Percentiles rank a stretch among this genome's conserved stretches.
phyloP scores from a whole-genome alignment of 345 rosid genomes.

The Ricinus communis region DNA sequence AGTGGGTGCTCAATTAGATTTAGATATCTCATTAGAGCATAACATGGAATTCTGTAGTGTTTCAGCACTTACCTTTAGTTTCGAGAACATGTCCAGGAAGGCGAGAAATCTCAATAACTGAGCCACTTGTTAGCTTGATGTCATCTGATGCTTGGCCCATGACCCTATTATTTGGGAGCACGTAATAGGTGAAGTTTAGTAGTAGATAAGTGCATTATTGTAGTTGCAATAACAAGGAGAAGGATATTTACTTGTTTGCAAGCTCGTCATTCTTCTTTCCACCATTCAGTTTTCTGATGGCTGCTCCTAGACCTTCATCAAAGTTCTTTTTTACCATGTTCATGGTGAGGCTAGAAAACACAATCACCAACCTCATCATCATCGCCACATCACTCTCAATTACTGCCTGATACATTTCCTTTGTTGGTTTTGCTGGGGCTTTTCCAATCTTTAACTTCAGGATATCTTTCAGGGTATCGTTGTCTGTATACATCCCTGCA shows the following conservation, averaged over 20 bases:
- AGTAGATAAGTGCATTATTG: background rate
- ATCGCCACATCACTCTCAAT: conserved; percentile 45
- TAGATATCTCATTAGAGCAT: background rate
- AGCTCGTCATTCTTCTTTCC: conserved; percentile 46
- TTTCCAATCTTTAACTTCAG: conserved; percentile 35
- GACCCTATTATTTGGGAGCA: conserved; percentile 31
- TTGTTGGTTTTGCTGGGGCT: conserved; percentile 37
- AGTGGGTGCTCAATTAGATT: background rate
- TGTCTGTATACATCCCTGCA: conserved; percentile 45
- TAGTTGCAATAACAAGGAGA: background rate
- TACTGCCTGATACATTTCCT: conserved; percentile 41
- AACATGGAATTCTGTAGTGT: background rate
- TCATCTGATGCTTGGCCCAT: conserved; percentile 44
- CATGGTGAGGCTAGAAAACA: conserved; percentile 44
- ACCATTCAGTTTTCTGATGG: conserved; percentile 42
- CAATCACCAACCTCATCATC: conserved; percentile 42
- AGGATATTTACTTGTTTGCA: conserved; percentile 29
- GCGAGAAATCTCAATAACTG: conserved; percentile 44
- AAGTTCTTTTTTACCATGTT: conserved; percentile 42
- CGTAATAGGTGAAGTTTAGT: background rate
- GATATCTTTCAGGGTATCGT: conserved; percentile 41
- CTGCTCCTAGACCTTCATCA: conserved; percentile 45
- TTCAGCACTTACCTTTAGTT: conserved; percentile 30
- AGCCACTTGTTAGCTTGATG: conserved; percentile 45
- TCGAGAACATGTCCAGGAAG: conserved; percentile 46